phyloP scores from a whole-genome alignment of 345 rosid genomes.

The Dimocarpus longan region DNA sequence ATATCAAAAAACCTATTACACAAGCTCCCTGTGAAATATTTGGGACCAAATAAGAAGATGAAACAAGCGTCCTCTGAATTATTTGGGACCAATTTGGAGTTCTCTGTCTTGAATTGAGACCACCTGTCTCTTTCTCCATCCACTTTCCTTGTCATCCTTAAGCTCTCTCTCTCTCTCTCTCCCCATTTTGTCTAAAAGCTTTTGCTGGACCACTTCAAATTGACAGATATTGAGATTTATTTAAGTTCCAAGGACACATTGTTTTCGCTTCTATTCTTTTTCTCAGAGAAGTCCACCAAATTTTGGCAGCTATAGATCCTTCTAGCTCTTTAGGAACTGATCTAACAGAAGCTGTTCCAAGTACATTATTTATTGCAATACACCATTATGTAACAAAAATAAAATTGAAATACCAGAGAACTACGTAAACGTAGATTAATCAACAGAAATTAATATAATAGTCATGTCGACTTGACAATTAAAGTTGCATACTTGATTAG shows the following conservation, averaged over 20 bases:
- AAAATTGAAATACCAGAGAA: background rate
- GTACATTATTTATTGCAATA: background rate
- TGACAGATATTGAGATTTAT: background rate
- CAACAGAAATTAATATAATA: background rate
- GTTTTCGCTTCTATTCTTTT: background rate
- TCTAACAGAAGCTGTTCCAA: background rate
- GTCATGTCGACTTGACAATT: background rate
- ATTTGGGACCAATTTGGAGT: background rate
- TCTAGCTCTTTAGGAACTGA: background rate
- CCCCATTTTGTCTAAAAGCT: background rate
- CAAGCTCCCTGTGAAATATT: slow-evolving; percentile 2
- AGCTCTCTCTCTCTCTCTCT: background rate
- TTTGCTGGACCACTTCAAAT: background rate
- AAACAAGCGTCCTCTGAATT: background rate
- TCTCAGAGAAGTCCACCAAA: background rate
- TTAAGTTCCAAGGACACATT: background rate
- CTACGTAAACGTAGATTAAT: background rate
- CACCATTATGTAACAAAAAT: background rate
- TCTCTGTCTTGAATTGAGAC: background rate
- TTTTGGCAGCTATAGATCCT: background rate
- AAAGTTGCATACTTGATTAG: background rate
- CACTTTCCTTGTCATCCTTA: background rate
- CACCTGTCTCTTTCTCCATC: background rate
- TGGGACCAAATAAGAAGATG: background rate
- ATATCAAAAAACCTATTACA: background rate